These are phyloP conservation scores for Stagonosporopsis chrysanthemi DNA, from an alignment of 2,329 filamentous ascomycete genomes.

Conservation along the genomic window DNA sequence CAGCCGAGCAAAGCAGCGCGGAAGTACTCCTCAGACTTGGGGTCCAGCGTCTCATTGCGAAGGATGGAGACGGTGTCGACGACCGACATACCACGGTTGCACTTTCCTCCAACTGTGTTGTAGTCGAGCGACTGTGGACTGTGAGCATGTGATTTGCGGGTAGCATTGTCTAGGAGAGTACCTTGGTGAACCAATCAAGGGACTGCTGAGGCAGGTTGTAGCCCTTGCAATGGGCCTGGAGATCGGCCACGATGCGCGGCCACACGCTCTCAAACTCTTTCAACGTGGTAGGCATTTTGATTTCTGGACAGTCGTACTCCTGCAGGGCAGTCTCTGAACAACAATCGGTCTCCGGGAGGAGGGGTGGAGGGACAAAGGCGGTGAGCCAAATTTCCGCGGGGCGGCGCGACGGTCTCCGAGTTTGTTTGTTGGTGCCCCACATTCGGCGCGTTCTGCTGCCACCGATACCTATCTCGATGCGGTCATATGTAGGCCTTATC, in stretches of 20 bases:
- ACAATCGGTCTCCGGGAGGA: constrained; percentile 20
- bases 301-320: not conserved
- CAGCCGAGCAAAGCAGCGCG: constrained; percentile 87
- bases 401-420: constrained; percentile 26
- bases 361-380: constrained; percentile 22
- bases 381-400: constrained; percentile 29
- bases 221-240: constrained; percentile 77
- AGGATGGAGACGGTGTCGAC: constrained; percentile 88
- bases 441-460: constrained; percentile 27
- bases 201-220: constrained; percentile 86
- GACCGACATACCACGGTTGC: constrained; percentile 98
- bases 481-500: constrained; percentile 15
- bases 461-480: constrained; percentile 16
- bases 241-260: constrained; percentile 81
- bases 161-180: constrained; percentile 47
- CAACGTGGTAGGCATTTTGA: constrained; percentile 73
- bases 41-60: constrained; percentile 72
- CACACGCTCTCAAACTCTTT: constrained; percentile 91
- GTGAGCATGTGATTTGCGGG: constrained; percentile 25
- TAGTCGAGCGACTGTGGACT: constrained; percentile 73
- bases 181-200: constrained; percentile 85
- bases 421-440: constrained; percentile 31
- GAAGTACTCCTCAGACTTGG: constrained; percentile 79
- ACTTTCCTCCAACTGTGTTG: constrained; percentile 94
- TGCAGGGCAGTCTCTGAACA: not conserved